phyloP scores from a whole-genome alignment of 2,329 filamentous ascomycete species.

The Beauveria medogensis region DNA sequence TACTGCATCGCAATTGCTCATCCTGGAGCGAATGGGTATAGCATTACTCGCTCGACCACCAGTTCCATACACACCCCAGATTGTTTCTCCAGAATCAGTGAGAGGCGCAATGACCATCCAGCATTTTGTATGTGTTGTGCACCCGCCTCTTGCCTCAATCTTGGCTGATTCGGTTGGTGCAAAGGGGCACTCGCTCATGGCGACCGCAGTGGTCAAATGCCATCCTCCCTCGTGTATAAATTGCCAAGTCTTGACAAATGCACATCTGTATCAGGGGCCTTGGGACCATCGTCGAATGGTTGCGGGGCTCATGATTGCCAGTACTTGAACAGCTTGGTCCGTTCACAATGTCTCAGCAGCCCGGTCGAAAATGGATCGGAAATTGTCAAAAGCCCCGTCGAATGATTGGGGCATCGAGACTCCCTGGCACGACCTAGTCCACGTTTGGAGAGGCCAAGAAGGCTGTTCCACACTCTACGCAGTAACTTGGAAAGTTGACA shows the following conservation, averaged over 20 bases:
- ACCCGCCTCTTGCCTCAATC: neutral
- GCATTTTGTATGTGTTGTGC: neutral
- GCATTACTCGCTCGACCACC: neutral
- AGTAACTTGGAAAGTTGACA: slow-evolving; percentile 1
- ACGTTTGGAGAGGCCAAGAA: neutral
- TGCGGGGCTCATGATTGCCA: neutral
- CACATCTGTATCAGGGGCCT: neutral
- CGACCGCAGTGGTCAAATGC: neutral
- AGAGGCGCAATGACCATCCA: neutral
- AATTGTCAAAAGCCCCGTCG: slow-evolving; percentile 10
- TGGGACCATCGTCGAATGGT: neutral
- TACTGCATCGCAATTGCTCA: neutral
- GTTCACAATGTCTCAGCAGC: slow-evolving; percentile 22
- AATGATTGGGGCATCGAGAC: slow-evolving; percentile 1
- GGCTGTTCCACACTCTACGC: neutral
- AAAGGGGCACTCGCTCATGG: neutral
- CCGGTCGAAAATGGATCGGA: slow-evolving; percentile 28
- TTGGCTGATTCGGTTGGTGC: neutral
- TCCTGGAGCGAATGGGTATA: neutral
- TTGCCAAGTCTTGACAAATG: neutral
- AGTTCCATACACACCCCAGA: slow-evolving; percentile 5
- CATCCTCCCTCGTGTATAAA: neutral
- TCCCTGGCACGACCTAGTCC: neutral
- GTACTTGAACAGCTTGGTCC: neutral
- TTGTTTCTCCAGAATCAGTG: slow-evolving; percentile 7